These are phyloP conservation scores for Salix viminalis DNA, from an alignment of 345 rosid genomes.

Conservation along the genomic window DNA sequence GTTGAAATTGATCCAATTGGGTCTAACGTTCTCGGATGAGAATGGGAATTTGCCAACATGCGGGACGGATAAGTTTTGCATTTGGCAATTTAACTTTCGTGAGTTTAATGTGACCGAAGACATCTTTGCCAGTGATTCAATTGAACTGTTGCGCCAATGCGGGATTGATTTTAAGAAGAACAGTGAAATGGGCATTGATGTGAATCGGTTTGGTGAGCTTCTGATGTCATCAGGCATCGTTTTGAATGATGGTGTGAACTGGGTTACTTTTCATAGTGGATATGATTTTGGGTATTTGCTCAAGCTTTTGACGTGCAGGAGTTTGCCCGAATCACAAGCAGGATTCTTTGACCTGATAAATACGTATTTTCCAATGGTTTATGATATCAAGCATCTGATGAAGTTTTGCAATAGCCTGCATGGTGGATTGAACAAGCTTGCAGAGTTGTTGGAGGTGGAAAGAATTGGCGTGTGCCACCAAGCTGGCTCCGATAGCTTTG, in stretches of 20 bases:
- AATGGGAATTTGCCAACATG: conserved; percentile 76
- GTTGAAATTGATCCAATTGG: conserved; percentile 78
- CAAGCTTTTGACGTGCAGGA: conserved; percentile 64
- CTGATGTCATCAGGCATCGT: conserved; percentile 85
- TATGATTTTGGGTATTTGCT: conserved; percentile 86
- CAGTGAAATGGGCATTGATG: conserved; percentile 71
- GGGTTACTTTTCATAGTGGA: conserved; percentile 88
- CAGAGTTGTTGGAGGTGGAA: conserved; percentile 82
- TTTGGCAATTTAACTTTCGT: conserved; percentile 93
- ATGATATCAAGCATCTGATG: conserved; percentile 89
- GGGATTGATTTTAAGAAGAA: conserved; percentile 85
- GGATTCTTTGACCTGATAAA: conserved; percentile 65
- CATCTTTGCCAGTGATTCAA: conserved; percentile 72
- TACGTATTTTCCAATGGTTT: conserved; percentile 63
- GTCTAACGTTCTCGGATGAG: conserved; percentile 72
- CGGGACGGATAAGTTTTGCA: conserved; percentile 61
- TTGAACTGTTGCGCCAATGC: conserved; percentile 67
- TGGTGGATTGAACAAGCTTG: conserved; percentile 88
- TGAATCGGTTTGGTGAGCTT: conserved; percentile 72
- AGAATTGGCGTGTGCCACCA: conserved; percentile 79
- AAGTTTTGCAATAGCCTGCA: conserved; percentile 79
- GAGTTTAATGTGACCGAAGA: conserved; percentile 72
- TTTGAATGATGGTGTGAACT: conserved; percentile 55
- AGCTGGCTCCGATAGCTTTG: conserved; percentile 92
- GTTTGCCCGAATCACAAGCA: conserved; percentile 50